A percentile compares a stretch with the other conserved stretches of the same genome.
Evolutionary conservation across 345 rosid species (phyloP).

Genomic region (Mangifera indica): DNA sequence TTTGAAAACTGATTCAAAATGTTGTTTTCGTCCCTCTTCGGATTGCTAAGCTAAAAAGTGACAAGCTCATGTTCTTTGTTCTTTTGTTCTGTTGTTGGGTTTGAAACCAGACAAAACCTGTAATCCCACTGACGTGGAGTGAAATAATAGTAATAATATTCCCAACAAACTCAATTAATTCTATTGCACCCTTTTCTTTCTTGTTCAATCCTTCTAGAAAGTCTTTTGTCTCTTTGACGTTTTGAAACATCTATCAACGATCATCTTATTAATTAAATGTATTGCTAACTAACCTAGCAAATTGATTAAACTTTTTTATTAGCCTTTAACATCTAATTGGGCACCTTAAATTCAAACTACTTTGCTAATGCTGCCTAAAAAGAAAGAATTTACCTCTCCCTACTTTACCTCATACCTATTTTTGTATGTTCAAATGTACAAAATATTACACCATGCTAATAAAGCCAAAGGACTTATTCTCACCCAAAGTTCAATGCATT

Average conservation of each 20-base stretch:
- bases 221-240: background rate
- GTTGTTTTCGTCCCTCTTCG: background rate
- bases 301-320: no score
- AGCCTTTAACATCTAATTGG: background rate
- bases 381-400: background rate
- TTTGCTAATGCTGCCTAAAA: background rate
- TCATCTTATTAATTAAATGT: no score
- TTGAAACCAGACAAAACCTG: background rate
- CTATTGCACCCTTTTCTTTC: no score
- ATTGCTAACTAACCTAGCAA: no score
- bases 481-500: no score
- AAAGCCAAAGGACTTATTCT: no score
- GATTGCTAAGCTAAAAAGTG: background rate
- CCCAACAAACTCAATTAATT: no score
- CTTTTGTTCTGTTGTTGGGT: background rate
- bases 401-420: no score
- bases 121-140: background rate
- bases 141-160: background rate
- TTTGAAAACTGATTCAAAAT: background rate
- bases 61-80: no score
- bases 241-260: background rate
- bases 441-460: no score
- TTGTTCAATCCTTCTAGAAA: background rate
- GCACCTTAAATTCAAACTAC: background rate
- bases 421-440: no score